phyloP scores from a whole-genome alignment of 2,329 filamentous ascomycete species.

The Cercospora zeae-maydis region DNA sequence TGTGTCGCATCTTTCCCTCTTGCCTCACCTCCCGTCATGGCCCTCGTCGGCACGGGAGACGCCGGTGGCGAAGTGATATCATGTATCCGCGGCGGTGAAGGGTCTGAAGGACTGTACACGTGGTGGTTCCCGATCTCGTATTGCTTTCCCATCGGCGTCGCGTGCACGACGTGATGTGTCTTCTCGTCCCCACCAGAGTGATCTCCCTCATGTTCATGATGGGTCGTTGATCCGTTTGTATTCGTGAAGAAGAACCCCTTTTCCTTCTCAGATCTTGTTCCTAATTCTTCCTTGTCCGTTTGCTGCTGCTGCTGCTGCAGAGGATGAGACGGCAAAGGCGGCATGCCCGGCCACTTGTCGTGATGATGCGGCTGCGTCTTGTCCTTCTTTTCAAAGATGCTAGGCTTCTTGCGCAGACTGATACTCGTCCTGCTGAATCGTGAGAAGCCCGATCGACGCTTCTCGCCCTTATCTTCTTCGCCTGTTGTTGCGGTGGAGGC shows the following conservation, averaged over 20 bases:
- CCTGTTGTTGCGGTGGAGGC: constrained; percentile 34
- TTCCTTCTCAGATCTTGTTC: neutral
- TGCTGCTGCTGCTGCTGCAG: constrained; percentile 1
- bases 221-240: neutral
- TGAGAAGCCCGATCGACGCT: constrained; percentile 11
- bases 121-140: neutral
- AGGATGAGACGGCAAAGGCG: constrained; percentile 16
- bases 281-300: neutral
- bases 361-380: neutral
- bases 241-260: neutral
- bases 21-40: neutral
- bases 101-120: neutral
- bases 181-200: constrained; percentile 4
- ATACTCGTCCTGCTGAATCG: constrained; percentile 10
- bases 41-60: neutral
- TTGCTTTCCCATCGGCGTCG: neutral
- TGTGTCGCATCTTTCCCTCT: constrained; percentile 35
- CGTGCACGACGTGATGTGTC: neutral
- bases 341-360: neutral
- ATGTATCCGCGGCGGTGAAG: constrained; percentile 18
- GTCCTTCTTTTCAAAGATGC: constrained; percentile 8
- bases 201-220: neutral
- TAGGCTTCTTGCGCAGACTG: constrained; percentile 8
- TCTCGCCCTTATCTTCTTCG: constrained; percentile 42
- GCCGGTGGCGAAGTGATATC: constrained; percentile 12